phyloP scores from a whole-genome alignment of 1,284 basidiomycete species.

The Puccinia horiana region DNA sequence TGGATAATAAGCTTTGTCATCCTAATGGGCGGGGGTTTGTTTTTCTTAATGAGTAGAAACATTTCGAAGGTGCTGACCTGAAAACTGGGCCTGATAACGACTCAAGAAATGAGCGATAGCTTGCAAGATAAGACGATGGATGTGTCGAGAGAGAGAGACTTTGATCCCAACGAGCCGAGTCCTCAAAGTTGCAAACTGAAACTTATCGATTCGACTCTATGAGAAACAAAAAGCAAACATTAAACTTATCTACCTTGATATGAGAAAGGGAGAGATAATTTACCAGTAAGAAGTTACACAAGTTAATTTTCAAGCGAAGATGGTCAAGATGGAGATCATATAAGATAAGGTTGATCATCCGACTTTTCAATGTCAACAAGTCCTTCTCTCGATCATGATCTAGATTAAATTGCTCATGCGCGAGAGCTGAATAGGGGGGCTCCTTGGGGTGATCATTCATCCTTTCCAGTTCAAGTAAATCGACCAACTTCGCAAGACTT shows the following conservation, averaged over 20 bases:
- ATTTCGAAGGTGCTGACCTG: background rate
- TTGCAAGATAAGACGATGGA: conserved; percentile 9
- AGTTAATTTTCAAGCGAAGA: conserved; percentile 10
- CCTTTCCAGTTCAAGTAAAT: background rate
- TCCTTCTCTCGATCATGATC: no score
- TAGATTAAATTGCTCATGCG: background rate
- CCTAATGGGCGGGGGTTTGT: background rate
- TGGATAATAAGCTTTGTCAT: background rate
- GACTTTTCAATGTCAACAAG: background rate
- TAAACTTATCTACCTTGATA: background rate
- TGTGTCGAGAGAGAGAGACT: background rate
- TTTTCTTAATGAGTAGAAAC: background rate
- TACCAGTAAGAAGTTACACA: conserved; percentile 24
- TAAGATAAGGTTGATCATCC: background rate
- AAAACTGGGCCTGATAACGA: background rate
- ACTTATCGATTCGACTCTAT: conserved; percentile 9
- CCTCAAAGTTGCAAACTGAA: background rate
- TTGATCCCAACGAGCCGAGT: background rate
- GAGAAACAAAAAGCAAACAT: background rate
- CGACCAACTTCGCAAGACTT: background rate
- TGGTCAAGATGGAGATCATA: background rate
- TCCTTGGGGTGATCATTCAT: background rate
- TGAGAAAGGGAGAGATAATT: background rate
- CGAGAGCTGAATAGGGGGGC: background rate
- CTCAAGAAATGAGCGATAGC: background rate